A percentile compares a stretch with the other conserved stretches of the same genome.
phyloP scores from a whole-genome alignment of 768 basidiomycete species.

The Mycena rebaudengoi region DNA sequence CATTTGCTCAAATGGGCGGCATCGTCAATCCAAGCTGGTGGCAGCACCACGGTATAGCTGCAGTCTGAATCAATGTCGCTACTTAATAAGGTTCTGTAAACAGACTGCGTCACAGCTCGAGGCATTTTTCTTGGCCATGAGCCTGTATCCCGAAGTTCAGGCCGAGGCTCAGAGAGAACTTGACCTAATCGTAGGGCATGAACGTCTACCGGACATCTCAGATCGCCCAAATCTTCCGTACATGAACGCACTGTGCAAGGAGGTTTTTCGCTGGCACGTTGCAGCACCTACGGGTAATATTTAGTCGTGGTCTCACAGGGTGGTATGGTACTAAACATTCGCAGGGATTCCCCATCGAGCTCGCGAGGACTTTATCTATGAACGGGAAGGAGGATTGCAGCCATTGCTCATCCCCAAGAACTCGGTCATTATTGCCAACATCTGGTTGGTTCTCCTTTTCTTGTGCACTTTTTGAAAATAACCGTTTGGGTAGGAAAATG shows the following conservation, averaged over 20 bases:
- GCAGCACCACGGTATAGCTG: constrained; percentile 34
- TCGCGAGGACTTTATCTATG: constrained; percentile 33
- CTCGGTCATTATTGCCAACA: constrained; percentile 33
- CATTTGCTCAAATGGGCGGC: constrained; percentile 35
- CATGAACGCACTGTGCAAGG: constrained; percentile 32
- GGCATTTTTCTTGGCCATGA: constrained; percentile 41
- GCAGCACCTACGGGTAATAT: neutral
- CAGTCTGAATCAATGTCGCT: neutral
- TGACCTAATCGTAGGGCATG: constrained; percentile 33
- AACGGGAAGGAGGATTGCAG: constrained; percentile 17
- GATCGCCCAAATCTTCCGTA: constrained; percentile 36
- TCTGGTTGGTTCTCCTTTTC: constrained; percentile 24
- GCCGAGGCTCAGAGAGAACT: constrained; percentile 37
- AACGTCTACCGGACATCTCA: constrained; percentile 32
- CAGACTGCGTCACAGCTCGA: constrained; percentile 33
- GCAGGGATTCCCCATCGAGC: constrained; percentile 39
- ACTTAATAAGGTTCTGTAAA: neutral
- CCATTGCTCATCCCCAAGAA: constrained; percentile 33
- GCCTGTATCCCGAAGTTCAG: constrained; percentile 34
- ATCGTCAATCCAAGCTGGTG: constrained; percentile 46
- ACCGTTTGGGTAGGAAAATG: constrained; percentile 27
- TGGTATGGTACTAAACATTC: constrained; percentile 25
- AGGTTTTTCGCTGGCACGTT: constrained; percentile 34
- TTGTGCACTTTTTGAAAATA: neutral
- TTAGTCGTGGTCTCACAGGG: constrained; percentile 26